Base-by-base conservation (phyloP, 1,284 basidiomycete genomes). In the Stereum hirsutum region DNA sequence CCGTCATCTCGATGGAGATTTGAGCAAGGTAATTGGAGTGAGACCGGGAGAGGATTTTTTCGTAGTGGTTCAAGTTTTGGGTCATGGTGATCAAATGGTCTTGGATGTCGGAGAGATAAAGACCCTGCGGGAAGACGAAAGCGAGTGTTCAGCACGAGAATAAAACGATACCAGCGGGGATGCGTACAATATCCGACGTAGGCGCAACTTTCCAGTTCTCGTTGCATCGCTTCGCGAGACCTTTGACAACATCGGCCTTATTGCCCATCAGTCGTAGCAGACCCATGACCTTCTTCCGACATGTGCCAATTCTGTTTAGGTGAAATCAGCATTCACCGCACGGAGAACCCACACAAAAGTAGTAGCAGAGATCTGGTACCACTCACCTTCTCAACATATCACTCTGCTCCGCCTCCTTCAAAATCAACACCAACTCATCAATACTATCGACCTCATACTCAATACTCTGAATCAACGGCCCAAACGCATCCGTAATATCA, bases 51-150 rank as follows among this genome's bases (percentile, higher is more conserved):
- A 99, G 74, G 60, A 99, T 99, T 73, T 98, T 99, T 62, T 98
- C 94, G 68, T 97, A 98, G 64, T 97, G 94, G 62, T 96, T 97
- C 72, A 98, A 62, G 61, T 97, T 99, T 64, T 98, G 95, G 2
- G 95, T 99, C 93, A 99, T 99, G 24, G 96, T 99, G 64, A 99
- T 98, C 63, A 99, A 66, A 66, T 99, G 96, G 64, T 99, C 96
- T 71, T 91, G 89, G 51, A 92, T 92, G 70, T 96, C 93, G 5
- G 89, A 95, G 2, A 97, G 78, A 66, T 96, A 94, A 6, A 98
- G 74, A 1, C 95, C 89, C 87, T 89, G 52, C 23, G 7, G 20
- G 23, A 3, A 10, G 5, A n/a, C n/a, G 24, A 20, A 7, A 26
- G n/a, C 24, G n/a, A 12, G 35, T 33, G 2, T 33, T 11, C 6